Evolutionary conservation across 345 rosid species (phyloP), one percentile per base, ranked within the genome.

Genomic region (Eucalyptus regnans): DNA sequence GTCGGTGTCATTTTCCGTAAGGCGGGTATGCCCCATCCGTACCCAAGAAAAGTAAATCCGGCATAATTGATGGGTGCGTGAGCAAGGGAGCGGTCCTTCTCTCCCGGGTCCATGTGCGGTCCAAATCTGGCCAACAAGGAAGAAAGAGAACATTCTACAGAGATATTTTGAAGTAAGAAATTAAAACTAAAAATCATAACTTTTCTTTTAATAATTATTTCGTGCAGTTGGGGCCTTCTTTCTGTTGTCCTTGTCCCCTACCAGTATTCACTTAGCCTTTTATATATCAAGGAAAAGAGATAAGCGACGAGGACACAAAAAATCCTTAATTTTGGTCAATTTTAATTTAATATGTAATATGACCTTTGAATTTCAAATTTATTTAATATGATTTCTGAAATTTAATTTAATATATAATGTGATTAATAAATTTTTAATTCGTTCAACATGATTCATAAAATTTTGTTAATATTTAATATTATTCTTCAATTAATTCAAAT

Each of bases 381-480:
- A 23, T 56, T 56, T 8, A 56, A 56, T 56, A 0, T 56, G 12
- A 9, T 56, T 20, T 4, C 0, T 4, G 60, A 1, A 56, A 56
- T 52, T 52, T 52, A 52, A 52, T 52, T 18, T 52, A 18, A 3
- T 18, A 18, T 52, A 1, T 18, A 52, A 52, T 52, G 1, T 3
- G 4, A 52, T 18, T 0, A 52, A 52, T 18, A 52, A 7, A 18
- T 52, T 52, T 18, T 52, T 18, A 52, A 52, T 23, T 56, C 0
- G 0, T 8, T 56, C 60, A 54, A 54, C 1, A 20, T 54, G 5
- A 56, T 56, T 0, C 2, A 22, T 9, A 56, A 56, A 56, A 0
- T 23, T 22, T 23, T 8, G 0, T 0, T 20, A 56, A 56, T 56
- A 23, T 56, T 56, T 56, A 56, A 56, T 20, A 56, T 22, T 9